Percentiles rank a stretch among this genome's conserved stretches.
Evolutionary conservation across 1,284 basidiomycete genomes (phyloP).

Genomic region (Leccinum subfulvum): DNA sequence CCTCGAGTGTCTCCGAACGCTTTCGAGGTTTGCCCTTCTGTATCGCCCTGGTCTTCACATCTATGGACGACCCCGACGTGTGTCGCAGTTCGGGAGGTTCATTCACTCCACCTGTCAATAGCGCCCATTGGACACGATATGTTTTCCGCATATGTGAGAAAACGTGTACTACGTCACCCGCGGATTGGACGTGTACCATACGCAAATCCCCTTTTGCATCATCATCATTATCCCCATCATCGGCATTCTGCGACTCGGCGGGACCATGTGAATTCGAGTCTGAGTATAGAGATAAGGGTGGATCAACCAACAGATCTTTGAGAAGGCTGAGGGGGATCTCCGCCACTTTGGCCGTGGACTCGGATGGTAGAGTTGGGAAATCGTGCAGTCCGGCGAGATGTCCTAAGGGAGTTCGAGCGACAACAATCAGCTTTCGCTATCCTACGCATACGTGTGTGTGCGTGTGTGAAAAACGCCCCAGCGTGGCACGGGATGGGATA

Average conservation of each 20-base stretch:
- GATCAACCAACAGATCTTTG: conserved; percentile 39
- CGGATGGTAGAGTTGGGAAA: conserved; percentile 61
- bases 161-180: conserved; percentile 74
- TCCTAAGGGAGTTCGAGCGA: conserved; percentile 46
- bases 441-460: not conserved
- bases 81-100: conserved; percentile 36
- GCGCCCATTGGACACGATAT: conserved; percentile 76
- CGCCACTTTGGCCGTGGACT: conserved; percentile 35
- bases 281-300: conserved; percentile 15
- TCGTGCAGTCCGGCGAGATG: conserved; percentile 86
- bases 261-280: conserved; percentile 8
- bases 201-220: conserved; percentile 23
- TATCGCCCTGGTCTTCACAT: not conserved
- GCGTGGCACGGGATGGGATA: conserved; percentile 12
- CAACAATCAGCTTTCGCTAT: conserved; percentile 5
- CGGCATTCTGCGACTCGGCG: not conserved
- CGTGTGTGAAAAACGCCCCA: not conserved
- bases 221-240: not conserved
- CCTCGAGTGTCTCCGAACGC: conserved; percentile 6
- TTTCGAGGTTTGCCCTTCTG: conserved; percentile 19
- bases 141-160: conserved; percentile 93
- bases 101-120: conserved; percentile 50
- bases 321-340: conserved; percentile 44
- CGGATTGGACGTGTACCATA: conserved; percentile 48
- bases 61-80: conserved; percentile 1